Base-by-base conservation (phyloP, 495 filamentous ascomycete species). In the Tuber magnatum region DNA sequence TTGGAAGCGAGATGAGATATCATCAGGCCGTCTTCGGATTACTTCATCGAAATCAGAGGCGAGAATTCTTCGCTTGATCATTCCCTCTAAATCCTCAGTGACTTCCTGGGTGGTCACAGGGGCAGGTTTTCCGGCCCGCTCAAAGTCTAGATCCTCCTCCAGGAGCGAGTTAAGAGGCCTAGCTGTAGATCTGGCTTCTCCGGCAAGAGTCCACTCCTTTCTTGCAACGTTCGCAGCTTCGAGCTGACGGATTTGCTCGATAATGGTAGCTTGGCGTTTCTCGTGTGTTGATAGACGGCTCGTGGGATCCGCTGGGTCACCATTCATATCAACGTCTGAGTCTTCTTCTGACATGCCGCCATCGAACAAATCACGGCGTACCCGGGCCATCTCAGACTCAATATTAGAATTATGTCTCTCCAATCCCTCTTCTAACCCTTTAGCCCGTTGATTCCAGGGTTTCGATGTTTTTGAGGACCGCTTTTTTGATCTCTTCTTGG, bases 121-220 rank as follows among this genome's bases (percentile, higher is more conserved):
- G 1, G 97, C 91, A 0, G 95, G 95, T 83, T 97, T 98, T 76
- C 95, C 96, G n/a, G 92, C 89, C 70, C 95, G 89, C 83, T 99
- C 95, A 80, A 97, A 98, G 72, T 98, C 95, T 22, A 99, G 87
- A 76, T 97, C 94, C 84, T 98, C 91, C 83, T 97, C 96, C 3
- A 99, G 88, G 0, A 99, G 88, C 1, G 94, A 97, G 84, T 99
- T 98, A 28, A 93, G 75, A 0, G 96, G 95, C 69, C 95, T 87
- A 75, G 93, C 92, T 3, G 86, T 86, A 1, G 93, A 96, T 69
- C 89, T 88, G 56, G 93, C 95, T 87, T 99, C 95, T 80, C 95
- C 95, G 18, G 92, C 87, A 48, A 98, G 86, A 70, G 91, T 92
- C 95, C 95, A 99, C 77, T 94, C 89, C 69, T 93, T 91, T 83